Conservation (phyloP, 148 eudicot species). For the Diospyros kaki region DNA sequence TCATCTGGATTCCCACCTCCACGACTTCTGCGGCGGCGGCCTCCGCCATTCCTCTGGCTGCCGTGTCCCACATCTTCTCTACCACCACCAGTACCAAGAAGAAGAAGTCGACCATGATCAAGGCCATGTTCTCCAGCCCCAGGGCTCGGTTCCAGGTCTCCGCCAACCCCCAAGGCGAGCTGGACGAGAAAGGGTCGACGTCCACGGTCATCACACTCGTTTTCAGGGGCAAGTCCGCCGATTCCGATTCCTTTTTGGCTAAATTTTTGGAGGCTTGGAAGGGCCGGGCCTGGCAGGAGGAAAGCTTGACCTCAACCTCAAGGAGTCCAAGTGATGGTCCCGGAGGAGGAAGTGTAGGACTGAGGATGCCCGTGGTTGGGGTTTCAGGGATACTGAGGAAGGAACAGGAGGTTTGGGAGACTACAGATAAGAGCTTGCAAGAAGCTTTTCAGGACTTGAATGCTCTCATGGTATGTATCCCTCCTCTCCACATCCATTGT, state of each 20-base stretch:
- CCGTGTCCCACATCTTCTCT: conserved; percentile 54
- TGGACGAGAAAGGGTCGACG: conserved; percentile 26
- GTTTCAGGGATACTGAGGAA: conserved; percentile 89
- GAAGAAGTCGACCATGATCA: conserved; percentile 71
- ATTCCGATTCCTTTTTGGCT: conserved; percentile 52
- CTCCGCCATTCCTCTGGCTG: conserved; percentile 45
- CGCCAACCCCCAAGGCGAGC: conserved; percentile 37
- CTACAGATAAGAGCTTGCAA: conserved; percentile 92
- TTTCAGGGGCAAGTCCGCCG: conserved; percentile 69
- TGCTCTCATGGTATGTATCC: conserved; percentile 73
- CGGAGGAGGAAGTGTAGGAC: conserved; percentile 22
- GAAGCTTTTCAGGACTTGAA: conserved; percentile 96
- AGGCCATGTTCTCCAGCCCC: conserved; percentile 64
- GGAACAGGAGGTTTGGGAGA: conserved; percentile 99
- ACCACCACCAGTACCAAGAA: neutral
- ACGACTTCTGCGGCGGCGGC: conserved; percentile 25
- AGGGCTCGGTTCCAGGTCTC: conserved; percentile 55
- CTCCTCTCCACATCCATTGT: neutral
- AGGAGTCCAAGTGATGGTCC: conserved; percentile 18
- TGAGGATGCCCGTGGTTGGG: conserved; percentile 80
- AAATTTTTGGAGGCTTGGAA: conserved; percentile 79
- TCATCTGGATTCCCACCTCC: conserved; percentile 48
- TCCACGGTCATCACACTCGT: conserved; percentile 51
- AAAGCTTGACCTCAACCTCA: conserved; percentile 8
- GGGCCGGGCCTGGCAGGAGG: conserved; percentile 57